phyloP scores from a whole-genome alignment of 257 asterid species.

The Jaltomata sinuosa region DNA sequence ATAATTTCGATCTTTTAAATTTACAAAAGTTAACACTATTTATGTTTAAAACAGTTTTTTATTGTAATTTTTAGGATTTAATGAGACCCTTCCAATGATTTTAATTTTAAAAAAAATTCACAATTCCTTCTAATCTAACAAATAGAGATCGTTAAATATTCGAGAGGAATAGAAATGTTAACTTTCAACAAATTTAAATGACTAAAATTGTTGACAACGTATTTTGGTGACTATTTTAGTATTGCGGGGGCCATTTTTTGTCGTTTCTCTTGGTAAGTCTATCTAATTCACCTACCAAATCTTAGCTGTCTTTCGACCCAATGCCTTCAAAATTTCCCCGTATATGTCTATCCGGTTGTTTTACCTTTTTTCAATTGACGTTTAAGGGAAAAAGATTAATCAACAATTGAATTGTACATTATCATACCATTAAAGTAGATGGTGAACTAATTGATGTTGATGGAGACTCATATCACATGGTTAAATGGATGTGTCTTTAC shows the following conservation, averaged over 20 bases:
- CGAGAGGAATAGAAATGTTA: too few species aligned
- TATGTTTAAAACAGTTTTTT: too few species aligned
- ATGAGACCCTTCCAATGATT: too few species aligned
- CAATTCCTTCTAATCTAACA: too few species aligned
- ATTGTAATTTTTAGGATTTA: too few species aligned
- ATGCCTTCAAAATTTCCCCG: background rate
- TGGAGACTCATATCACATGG: background rate
- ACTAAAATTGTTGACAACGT: too few species aligned
- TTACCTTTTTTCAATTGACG: background rate
- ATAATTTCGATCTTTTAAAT: too few species aligned
- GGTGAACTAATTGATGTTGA: background rate
- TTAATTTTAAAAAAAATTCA: too few species aligned
- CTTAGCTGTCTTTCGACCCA: background rate
- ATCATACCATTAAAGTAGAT: background rate
- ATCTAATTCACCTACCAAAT: background rate
- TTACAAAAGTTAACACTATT: too few species aligned
- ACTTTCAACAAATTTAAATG: background rate
- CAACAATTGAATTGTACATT: background rate
- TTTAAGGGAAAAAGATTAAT: background rate
- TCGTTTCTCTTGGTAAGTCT: background rate
- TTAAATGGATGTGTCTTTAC: background rate
- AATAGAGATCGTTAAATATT: too few species aligned
- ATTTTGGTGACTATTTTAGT: background rate
- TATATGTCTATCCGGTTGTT: background rate
- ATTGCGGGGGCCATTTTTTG: background rate